Evolutionary conservation across 768 basidiomycete genomes (phyloP).

Genomic region (Xerocomellus chrysenteron): DNA sequence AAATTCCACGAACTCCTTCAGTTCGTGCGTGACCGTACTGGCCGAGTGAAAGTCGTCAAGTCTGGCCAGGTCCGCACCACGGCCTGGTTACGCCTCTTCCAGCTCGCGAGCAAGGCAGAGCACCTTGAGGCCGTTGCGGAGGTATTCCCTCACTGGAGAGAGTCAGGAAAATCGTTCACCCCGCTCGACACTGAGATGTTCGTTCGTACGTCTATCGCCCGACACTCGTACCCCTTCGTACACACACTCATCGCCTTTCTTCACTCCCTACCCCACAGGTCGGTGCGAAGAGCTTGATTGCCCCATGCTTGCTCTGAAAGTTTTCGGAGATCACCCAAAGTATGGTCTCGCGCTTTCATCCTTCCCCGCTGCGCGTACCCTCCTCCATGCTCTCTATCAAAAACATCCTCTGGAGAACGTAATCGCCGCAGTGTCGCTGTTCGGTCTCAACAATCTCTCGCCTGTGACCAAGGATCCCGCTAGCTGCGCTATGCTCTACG

Average conservation of each 20-base stretch:
- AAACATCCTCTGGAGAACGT: slow-evolving; percentile 46
- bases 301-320: slow-evolving; percentile 54
- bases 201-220: slow-evolving; percentile 46
- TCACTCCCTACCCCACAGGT: slow-evolving; percentile 35
- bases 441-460: slow-evolving; percentile 52
- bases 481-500: slow-evolving; percentile 54
- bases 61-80: slow-evolving; percentile 41
- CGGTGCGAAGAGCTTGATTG: slow-evolving; percentile 61
- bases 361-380: slow-evolving; percentile 49
- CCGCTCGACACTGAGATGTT: slow-evolving; percentile 46
- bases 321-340: slow-evolving; percentile 62
- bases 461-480: slow-evolving; percentile 54
- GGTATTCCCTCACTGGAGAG: slow-evolving; percentile 51
- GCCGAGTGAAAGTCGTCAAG: slow-evolving; percentile 28
- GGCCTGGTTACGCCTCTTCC: slow-evolving; percentile 51
- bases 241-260: not conserved
- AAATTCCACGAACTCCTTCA: slow-evolving; percentile 24
- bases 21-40: slow-evolving; percentile 31
- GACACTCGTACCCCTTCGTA: not conserved
- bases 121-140: slow-evolving; percentile 48
- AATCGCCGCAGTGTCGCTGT: slow-evolving; percentile 53
- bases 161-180: slow-evolving; percentile 40
- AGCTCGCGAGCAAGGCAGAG: slow-evolving; percentile 48
- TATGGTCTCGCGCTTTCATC: slow-evolving; percentile 54
- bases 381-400: slow-evolving; percentile 55